A percentile compares a stretch with the other conserved stretches of the same genome.
These are phyloP conservation scores for Myxozyma monticola DNA, from an alignment of 805 yeast genomes.

Conservation along the genomic window DNA sequence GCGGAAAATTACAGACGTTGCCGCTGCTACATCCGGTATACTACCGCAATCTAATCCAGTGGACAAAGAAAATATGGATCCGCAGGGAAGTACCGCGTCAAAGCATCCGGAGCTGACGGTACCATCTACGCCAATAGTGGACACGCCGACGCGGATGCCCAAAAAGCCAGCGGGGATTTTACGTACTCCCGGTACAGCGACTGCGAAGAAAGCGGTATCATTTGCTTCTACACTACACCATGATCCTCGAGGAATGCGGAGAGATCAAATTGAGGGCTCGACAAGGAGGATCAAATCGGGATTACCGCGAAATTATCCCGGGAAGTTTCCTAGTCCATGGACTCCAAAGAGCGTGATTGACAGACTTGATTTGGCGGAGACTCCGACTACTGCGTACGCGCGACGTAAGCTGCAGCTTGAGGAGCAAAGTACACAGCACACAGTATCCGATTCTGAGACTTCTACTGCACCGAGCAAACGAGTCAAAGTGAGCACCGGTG, in stretches of 20 bases:
- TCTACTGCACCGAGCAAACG: neutral
- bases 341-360: slow-evolving; percentile 23
- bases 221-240: slow-evolving; percentile 20
- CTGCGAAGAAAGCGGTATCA: slow-evolving; percentile 22
- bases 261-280: neutral
- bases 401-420: slow-evolving; percentile 3
- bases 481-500: neutral
- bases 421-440: neutral
- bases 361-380: slow-evolving; percentile 17
- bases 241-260: neutral
- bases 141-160: slow-evolving; percentile 20
- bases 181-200: slow-evolving; percentile 28
- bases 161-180: slow-evolving; percentile 20
- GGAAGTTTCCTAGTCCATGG: slow-evolving; percentile 34
- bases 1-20: slow-evolving; percentile 7
- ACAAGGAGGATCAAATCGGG: slow-evolving; percentile 29
- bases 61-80: slow-evolving; percentile 7
- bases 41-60: neutral
- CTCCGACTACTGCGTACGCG: slow-evolving; percentile 13
- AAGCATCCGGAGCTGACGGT: neutral
- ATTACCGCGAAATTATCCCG: slow-evolving; percentile 31
- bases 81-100: neutral
- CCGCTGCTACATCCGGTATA: too few relatives aligned
- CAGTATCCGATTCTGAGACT: neutral
- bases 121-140: neutral